Conservation (phyloP, 164 flowering plant genomes). For the Tetrastigma voinierianum region DNA sequence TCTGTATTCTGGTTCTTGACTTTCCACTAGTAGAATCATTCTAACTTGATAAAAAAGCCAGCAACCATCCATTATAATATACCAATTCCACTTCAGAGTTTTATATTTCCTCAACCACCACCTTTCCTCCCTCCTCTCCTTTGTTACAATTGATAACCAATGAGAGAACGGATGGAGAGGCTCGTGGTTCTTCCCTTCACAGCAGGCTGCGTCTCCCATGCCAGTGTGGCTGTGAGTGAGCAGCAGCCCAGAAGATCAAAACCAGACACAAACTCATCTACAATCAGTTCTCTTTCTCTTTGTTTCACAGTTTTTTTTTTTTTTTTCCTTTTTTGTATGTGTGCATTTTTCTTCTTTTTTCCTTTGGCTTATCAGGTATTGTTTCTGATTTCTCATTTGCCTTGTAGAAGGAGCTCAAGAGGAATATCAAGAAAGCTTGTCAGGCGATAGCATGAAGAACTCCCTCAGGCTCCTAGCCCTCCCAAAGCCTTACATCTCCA, state of each 20-base stretch:
- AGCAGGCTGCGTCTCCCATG: slow-evolving; percentile 32
- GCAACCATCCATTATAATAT: slow-evolving; percentile 30
- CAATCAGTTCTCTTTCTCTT: slow-evolving; percentile 18
- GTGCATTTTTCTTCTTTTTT: slow-evolving; percentile 13
- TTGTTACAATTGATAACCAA: slow-evolving; percentile 10
- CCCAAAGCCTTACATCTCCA: slow-evolving; percentile 52
- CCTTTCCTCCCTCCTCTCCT: background rate
- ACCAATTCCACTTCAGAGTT: slow-evolving; percentile 16
- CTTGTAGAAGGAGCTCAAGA: slow-evolving; percentile 28
- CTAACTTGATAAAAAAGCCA: slow-evolving; percentile 45
- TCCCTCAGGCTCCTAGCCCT: slow-evolving; percentile 35
- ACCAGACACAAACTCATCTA: slow-evolving; percentile 8
- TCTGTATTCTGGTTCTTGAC: slow-evolving; percentile 4
- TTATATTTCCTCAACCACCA: slow-evolving; percentile 11
- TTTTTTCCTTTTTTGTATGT: background rate
- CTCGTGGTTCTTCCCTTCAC: slow-evolving; percentile 47
- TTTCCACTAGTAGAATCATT: slow-evolving; percentile 34
- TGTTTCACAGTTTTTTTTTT: slow-evolving; percentile 5
- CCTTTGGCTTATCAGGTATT: background rate
- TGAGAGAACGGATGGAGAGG: slow-evolving; percentile 70
- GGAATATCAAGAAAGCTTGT: slow-evolving; percentile 37
- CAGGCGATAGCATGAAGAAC: slow-evolving; percentile 49
- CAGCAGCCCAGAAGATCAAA: slow-evolving; percentile 20
- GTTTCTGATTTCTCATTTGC: background rate
- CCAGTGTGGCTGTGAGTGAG: slow-evolving; percentile 24